These are phyloP conservation scores for Pholiota molesta DNA, from an alignment of 768 basidiomycete species.

Conservation along the genomic window DNA sequence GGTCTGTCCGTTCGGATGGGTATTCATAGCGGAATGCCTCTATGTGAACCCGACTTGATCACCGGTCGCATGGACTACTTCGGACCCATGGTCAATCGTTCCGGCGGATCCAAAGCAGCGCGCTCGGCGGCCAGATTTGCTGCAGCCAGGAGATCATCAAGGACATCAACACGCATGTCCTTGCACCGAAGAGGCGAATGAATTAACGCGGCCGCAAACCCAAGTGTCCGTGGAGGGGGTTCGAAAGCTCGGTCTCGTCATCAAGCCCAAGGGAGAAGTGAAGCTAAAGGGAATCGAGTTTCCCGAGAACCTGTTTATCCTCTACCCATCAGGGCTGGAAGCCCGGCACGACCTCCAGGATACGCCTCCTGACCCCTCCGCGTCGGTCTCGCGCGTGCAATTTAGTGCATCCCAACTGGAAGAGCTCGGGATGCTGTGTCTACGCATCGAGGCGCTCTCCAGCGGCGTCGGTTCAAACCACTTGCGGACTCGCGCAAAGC, in stretches of 20 bases:
- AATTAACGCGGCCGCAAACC: slow-evolving; percentile 59
- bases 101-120: slow-evolving; percentile 79
- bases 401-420: slow-evolving; percentile 75
- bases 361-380: slow-evolving; percentile 31
- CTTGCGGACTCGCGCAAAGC: slow-evolving; percentile 43
- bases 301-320: slow-evolving; percentile 79
- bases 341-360: slow-evolving; percentile 67
- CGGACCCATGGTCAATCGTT: slow-evolving; percentile 94
- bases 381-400: slow-evolving; percentile 59
- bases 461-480: slow-evolving; percentile 60
- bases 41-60: slow-evolving; percentile 89
- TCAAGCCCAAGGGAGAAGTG: slow-evolving; percentile 82
- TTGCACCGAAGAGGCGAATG: slow-evolving; percentile 56
- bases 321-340: slow-evolving; percentile 77
- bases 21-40: slow-evolving; percentile 88
- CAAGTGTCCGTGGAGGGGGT: slow-evolving; percentile 73
- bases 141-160: slow-evolving; percentile 85
- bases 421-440: slow-evolving; percentile 66
- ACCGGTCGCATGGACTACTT: slow-evolving; percentile 98
- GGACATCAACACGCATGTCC: slow-evolving; percentile 71
- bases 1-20: slow-evolving; percentile 99
- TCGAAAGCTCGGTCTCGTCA: slow-evolving; percentile 65
- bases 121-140: slow-evolving; percentile 93
- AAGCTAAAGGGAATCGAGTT: slow-evolving; percentile 95
- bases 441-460: slow-evolving; percentile 74